A percentile compares a stretch with the other conserved stretches of the same genome.
These are phyloP conservation scores for Thielaviopsis cerberus DNA, from an alignment of 2,329 filamentous ascomycete species.

Conservation along the genomic window DNA sequence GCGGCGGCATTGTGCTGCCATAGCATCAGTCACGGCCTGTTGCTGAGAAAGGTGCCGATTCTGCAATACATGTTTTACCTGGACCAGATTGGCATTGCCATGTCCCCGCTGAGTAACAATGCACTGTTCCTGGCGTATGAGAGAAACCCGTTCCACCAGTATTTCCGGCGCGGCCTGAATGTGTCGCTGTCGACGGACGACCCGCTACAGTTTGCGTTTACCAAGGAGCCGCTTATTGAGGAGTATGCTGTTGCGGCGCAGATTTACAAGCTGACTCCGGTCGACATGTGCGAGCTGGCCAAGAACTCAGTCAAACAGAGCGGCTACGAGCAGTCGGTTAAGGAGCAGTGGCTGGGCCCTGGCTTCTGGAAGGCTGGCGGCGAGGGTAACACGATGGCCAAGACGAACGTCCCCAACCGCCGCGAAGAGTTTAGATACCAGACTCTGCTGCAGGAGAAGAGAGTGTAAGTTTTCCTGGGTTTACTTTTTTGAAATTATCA, in stretches of 20 bases:
- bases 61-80: conserved; percentile 96
- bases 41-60: conserved; percentile 82
- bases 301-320: conserved; percentile 92
- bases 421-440: conserved; percentile 78
- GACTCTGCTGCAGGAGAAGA: conserved; percentile 64
- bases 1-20: conserved; percentile 83
- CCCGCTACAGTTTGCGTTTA: conserved; percentile 93
- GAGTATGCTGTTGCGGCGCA: conserved; percentile 96
- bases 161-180: conserved; percentile 87
- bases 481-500: not conserved
- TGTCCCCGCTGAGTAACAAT: conserved; percentile 98
- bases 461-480: conserved; percentile 58
- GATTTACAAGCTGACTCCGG: conserved; percentile 91
- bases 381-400: conserved; percentile 76
- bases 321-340: conserved; percentile 76
- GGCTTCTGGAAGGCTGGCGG: conserved; percentile 63
- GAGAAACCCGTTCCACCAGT: conserved; percentile 85
- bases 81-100: conserved; percentile 93
- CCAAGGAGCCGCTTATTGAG: conserved; percentile 92
- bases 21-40: conserved; percentile 86
- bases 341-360: conserved; percentile 76
- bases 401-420: conserved; percentile 90
- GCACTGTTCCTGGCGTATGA: conserved; percentile 92
- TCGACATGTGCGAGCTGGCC: conserved; percentile 96
- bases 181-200: conserved; percentile 94